A percentile compares a stretch with the other conserved stretches of the same genome.
Conservation (phyloP, 2,329 filamentous ascomycete species). For the Colletotrichum sp. region DNA sequence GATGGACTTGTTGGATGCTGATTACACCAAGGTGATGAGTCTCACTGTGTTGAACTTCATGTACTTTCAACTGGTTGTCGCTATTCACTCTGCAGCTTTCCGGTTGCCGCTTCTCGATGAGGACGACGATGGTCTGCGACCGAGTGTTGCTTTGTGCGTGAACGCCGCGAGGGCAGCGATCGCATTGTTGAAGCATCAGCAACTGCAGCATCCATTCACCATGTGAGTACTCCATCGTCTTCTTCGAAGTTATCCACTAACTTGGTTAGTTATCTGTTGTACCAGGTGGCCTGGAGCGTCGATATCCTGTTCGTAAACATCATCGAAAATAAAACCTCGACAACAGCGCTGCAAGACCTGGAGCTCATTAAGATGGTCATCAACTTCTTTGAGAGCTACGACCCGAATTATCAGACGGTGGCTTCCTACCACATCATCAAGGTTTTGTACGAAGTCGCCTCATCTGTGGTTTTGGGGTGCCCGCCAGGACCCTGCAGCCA, state of each 20-base stretch:
- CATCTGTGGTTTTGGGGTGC: not conserved
- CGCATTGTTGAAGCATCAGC: constrained; percentile 1
- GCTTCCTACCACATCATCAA: not conserved
- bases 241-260: rapidly evolving
- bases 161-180: constrained; percentile 4
- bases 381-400: constrained; percentile 14
- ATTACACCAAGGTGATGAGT: not conserved
- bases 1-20: not conserved
- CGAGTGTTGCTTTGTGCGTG: not conserved
- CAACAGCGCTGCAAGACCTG: not conserved
- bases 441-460: constrained; percentile 1
- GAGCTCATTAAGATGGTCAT: constrained; percentile 14
- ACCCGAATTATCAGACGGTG: not conserved
- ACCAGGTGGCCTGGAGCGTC: constrained; percentile 15
- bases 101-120: not conserved
- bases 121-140: not conserved
- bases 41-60: constrained; percentile 11
- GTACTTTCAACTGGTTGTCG: constrained; percentile 15
- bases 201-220: not conserved
- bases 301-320: constrained; percentile 13
- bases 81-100: constrained; percentile 11
- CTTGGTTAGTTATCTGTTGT: not conserved
- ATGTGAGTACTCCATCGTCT: not conserved
- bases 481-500: not conserved
- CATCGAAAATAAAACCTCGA: not conserved